Percentiles rank a stretch among this genome's conserved stretches.
Conservation (phyloP, 2,329 filamentous ascomycete genomes). For the Neofusicoccum umdonicola region DNA sequence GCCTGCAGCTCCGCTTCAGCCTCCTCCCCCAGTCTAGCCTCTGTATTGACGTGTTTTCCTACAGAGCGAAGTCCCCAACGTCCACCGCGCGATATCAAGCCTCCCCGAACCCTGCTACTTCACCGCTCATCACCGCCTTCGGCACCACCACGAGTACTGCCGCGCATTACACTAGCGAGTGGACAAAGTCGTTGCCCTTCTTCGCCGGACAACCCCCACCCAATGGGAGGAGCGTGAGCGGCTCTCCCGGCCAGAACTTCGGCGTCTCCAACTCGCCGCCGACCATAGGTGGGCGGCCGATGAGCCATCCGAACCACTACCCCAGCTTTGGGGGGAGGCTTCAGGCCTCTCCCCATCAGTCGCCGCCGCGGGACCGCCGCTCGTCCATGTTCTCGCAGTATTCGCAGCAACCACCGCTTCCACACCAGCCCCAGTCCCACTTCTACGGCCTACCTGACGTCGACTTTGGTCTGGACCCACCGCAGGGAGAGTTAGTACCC, state of each 20-base stretch:
- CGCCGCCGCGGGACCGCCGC: slow-evolving; percentile 40
- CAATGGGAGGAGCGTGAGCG: slow-evolving; percentile 44
- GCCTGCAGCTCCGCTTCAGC: background rate
- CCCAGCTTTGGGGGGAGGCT: slow-evolving; percentile 41
- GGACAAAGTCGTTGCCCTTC: slow-evolving; percentile 45
- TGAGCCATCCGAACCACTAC: slow-evolving; percentile 49
- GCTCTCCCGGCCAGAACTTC: slow-evolving; percentile 36
- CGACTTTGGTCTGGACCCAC: slow-evolving; percentile 56
- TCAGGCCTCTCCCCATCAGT: slow-evolving; percentile 32
- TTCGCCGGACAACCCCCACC: slow-evolving; percentile 41
- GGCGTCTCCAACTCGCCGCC: slow-evolving; percentile 41
- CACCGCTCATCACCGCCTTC: slow-evolving; percentile 39
- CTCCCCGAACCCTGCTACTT: slow-evolving; percentile 36
- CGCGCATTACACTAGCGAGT: slow-evolving; percentile 44
- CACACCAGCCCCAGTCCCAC: slow-evolving; percentile 73
- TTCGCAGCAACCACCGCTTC: slow-evolving; percentile 60
- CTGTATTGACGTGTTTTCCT: slow-evolving; percentile 1
- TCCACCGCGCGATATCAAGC: slow-evolving; percentile 35
- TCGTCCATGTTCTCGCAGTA: slow-evolving; percentile 55
- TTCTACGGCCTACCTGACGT: slow-evolving; percentile 75
- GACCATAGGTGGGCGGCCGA: slow-evolving; percentile 29
- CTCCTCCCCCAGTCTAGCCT: background rate
- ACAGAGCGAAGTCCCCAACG: slow-evolving; percentile 38
- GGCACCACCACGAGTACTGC: slow-evolving; percentile 36
- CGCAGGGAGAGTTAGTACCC: slow-evolving; percentile 53